phyloP scores from a whole-genome alignment of 2,329 filamentous ascomycete species.

The Mycosphaerella sp. region DNA sequence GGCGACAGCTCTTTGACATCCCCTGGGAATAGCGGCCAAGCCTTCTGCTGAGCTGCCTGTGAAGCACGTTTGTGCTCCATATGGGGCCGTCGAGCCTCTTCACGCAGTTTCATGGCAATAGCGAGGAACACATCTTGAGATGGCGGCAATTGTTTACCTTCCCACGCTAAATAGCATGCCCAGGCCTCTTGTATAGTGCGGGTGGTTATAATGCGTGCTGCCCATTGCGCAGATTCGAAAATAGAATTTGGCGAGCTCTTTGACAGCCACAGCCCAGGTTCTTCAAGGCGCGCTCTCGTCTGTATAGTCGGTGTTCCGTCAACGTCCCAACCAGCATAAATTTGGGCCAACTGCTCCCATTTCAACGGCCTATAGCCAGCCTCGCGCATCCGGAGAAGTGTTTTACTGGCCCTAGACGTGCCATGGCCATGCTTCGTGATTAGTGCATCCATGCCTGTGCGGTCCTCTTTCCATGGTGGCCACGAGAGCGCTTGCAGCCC shows the following conservation, averaged over 20 bases:
- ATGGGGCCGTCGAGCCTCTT: constrained; percentile 18
- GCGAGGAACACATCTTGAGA: constrained; percentile 46
- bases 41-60: background rate
- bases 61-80: background rate
- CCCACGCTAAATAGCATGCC: constrained; percentile 56
- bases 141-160: constrained; percentile 38
- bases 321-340: constrained; percentile 57
- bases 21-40: constrained; percentile 47
- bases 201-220: constrained; percentile 52
- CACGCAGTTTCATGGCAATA: constrained; percentile 52
- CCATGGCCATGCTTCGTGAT: constrained; percentile 52
- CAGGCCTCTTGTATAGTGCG: constrained; percentile 58
- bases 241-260: background rate
- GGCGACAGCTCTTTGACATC: constrained; percentile 52
- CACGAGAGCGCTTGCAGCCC: constrained; percentile 54
- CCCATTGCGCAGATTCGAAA: constrained; percentile 39
- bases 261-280: constrained; percentile 16
- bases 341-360: constrained; percentile 50
- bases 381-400: constrained; percentile 52
- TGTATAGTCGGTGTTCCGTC: constrained; percentile 59
- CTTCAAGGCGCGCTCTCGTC: constrained; percentile 42
- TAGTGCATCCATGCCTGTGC: constrained; percentile 53
- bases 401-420: constrained; percentile 50
- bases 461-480: constrained; percentile 61
- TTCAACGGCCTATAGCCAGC: constrained; percentile 49